A percentile compares a stretch with the other conserved stretches of the same genome.
phyloP scores from a whole-genome alignment of 2,329 filamentous ascomycete genomes.

The Madurella fahalii region DNA sequence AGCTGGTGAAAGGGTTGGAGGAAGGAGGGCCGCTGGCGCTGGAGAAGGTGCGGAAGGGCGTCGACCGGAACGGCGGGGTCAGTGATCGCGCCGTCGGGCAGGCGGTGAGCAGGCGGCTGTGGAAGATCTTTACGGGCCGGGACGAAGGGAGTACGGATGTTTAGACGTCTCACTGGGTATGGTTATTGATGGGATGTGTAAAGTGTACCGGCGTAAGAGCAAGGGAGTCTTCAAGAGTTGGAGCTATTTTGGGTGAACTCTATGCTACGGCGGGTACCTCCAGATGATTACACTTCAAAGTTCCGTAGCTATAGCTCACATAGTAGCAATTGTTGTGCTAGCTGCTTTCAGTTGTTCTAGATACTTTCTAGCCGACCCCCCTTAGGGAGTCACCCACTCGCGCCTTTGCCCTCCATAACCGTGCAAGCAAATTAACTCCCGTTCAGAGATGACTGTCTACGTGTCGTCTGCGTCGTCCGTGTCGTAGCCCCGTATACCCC shows the following conservation, averaged over 20 bases:
- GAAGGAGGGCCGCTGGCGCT: constrained; percentile 55
- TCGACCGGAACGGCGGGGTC: constrained; percentile 53
- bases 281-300: no score
- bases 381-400: no score
- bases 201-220: no score
- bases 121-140: constrained; percentile 55
- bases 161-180: constrained; percentile 24
- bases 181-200: no score
- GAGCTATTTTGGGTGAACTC: no score
- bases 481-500: neutral
- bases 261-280: no score
- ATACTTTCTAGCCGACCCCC: no score
- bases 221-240: no score
- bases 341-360: no score
- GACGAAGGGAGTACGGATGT: constrained; percentile 55
- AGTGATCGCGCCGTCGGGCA: constrained; percentile 54
- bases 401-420: no score
- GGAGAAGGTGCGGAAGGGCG: constrained; percentile 56
- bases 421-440: neutral
- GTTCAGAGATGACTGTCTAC: neutral
- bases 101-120: constrained; percentile 55
- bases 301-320: no score
- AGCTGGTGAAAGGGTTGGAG: constrained; percentile 57
- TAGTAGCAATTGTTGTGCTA: no score
- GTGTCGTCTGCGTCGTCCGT: neutral